These are phyloP conservation scores for Botryotinia calthae DNA, from an alignment of 2,329 filamentous ascomycete genomes.

Conservation along the genomic window DNA sequence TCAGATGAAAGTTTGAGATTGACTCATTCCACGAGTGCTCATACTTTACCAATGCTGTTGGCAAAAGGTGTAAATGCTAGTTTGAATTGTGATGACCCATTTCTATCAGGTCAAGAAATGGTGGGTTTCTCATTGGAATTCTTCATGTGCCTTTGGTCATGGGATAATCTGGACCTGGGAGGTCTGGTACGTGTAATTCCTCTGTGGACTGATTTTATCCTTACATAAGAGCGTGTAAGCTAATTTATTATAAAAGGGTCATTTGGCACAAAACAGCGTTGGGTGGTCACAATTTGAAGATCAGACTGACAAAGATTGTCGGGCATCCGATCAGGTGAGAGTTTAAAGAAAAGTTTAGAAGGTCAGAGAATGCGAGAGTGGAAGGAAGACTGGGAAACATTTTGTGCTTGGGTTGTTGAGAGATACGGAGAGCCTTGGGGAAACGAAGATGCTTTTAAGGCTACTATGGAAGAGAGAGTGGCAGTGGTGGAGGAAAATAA, in stretches of 20 bases:
- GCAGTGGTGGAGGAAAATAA: neutral
- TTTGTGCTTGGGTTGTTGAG: constrained; percentile 80
- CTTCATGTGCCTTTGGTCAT: constrained; percentile 85
- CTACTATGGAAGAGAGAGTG: neutral
- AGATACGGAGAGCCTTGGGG: constrained; percentile 53
- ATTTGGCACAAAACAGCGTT: constrained; percentile 82
- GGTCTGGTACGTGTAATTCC: constrained; percentile 62
- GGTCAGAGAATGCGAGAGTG: constrained; percentile 71
- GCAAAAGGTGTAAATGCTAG: constrained; percentile 77
- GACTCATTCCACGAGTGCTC: constrained; percentile 67
- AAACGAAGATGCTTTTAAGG: neutral
- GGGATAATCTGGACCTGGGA: constrained; percentile 82
- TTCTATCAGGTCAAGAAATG: constrained; percentile 78
- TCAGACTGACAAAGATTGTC: constrained; percentile 67
- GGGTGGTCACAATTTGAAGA: constrained; percentile 85
- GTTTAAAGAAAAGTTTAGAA: constrained; percentile 62
- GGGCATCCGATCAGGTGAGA: constrained; percentile 67
- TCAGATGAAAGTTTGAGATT: constrained; percentile 84
- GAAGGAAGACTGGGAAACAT: constrained; percentile 77
- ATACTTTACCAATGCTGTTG: constrained; percentile 77
- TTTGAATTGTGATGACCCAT: constrained; percentile 87
- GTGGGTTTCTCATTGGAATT: constrained; percentile 85
- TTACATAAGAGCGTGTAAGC: neutral
- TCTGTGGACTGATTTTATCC: neutral
- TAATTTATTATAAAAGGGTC: constrained; percentile 24